phyloP scores from a whole-genome alignment of 352 stramenopile species.

The Bremia lactucae region DNA sequence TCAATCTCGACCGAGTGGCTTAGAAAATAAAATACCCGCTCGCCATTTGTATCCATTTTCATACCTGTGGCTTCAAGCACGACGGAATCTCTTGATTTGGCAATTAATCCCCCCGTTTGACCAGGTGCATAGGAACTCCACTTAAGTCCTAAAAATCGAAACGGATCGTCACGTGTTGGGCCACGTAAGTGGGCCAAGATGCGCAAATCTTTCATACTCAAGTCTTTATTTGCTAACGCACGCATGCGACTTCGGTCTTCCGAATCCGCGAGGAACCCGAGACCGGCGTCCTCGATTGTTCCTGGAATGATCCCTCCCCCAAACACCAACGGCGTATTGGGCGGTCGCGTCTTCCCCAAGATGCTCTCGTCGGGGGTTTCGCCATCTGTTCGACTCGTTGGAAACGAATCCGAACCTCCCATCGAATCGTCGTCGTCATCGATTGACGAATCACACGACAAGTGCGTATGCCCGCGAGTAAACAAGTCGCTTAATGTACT shows the following conservation, averaged over 20 bases:
- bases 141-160: constrained; percentile 19
- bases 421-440: constrained; percentile 8
- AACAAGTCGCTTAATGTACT: constrained; percentile 19
- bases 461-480: constrained; percentile 11
- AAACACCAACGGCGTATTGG: constrained; percentile 19
- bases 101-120: not conserved
- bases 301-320: constrained; percentile 18
- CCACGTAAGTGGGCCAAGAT: constrained; percentile 18
- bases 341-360: constrained; percentile 15
- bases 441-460: constrained; percentile 12
- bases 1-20: constrained; percentile 30
- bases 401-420: constrained; percentile 6
- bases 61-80: constrained; percentile 28
- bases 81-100: constrained; percentile 15
- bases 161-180: constrained; percentile 17
- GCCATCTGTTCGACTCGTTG: constrained; percentile 9
- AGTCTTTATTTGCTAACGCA: constrained; percentile 9
- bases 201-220: constrained; percentile 17
- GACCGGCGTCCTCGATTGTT: constrained; percentile 22
- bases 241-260: constrained; percentile 21
- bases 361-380: constrained; percentile 16
- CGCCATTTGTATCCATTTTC: constrained; percentile 24
- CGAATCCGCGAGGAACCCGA: constrained; percentile 25
- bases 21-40: constrained; percentile 27
- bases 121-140: constrained; percentile 8